A percentile compares a stretch with the other conserved stretches of the same genome.
Evolutionary conservation across 306 rosid genomes (phyloP).

Genomic region (Datisca glomerata): DNA sequence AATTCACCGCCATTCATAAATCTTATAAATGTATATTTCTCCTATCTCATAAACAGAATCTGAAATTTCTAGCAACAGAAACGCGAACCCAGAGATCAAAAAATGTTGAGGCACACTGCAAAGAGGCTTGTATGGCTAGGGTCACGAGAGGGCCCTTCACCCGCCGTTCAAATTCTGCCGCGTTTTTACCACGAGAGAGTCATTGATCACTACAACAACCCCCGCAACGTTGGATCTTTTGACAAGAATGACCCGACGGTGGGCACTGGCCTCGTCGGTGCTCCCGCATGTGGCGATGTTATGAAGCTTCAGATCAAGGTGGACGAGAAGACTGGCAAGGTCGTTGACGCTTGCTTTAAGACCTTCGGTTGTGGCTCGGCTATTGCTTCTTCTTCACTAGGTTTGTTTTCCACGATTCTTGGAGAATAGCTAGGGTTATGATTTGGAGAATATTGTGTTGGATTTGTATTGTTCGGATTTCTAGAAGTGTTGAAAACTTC

Average conservation of each 20-base stretch:
- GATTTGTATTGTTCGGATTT: no score
- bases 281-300: constrained; percentile 88
- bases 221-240: constrained; percentile 74
- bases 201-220: constrained; percentile 78
- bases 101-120: constrained; percentile 48
- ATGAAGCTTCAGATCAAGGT: constrained; percentile 94
- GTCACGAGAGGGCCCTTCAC: constrained; percentile 18
- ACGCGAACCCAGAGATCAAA: neutral
- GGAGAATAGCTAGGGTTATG: no score
- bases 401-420: no score
- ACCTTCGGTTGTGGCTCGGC: constrained; percentile 93
- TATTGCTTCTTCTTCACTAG: constrained; percentile 85
- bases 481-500: no score
- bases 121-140: constrained; percentile 37
- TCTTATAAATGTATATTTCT: no score
- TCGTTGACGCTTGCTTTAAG: constrained; percentile 80
- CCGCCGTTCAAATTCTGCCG: constrained; percentile 28
- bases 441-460: no score
- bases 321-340: constrained; percentile 62
- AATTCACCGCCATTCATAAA: no score
- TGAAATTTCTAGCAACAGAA: neutral
- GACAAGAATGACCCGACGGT: constrained; percentile 69
- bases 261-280: constrained; percentile 86
- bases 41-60: no score
- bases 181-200: constrained; percentile 77